Evolutionary conservation across 176 grass and related monocot genomes (phyloP).

Genomic region (Avena sativa): DNA sequence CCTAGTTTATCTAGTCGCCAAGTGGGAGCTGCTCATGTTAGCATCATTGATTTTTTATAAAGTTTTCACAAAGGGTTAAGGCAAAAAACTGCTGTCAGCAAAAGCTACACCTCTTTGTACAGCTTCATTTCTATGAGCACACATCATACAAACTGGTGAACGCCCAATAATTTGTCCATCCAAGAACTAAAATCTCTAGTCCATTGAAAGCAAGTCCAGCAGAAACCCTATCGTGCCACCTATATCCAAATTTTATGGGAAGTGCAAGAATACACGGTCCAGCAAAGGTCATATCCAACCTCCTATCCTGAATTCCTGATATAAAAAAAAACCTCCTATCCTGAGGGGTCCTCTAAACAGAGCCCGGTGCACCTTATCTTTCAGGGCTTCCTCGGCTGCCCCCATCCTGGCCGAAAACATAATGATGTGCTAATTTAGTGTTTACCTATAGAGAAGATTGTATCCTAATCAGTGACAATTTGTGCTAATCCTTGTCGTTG

Average conservation of each 20-base stretch:
- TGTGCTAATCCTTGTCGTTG: not conserved
- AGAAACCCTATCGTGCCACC: not conserved
- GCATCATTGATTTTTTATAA: not conserved
- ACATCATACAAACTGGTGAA: not conserved
- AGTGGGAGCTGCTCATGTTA: slow-evolving; percentile 15
- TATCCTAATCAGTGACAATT: not conserved
- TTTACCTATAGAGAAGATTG: not conserved
- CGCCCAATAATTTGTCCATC: not conserved
- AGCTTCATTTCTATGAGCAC: not conserved
- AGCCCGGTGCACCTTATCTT: not conserved
- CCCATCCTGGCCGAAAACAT: not conserved
- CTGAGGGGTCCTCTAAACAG: not conserved
- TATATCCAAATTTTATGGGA: not conserved
- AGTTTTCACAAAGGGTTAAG: not conserved
- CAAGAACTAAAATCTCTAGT: not conserved
- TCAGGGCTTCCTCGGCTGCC: not conserved
- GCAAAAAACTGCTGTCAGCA: not conserved
- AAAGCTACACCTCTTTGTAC: slow-evolving; percentile 1
- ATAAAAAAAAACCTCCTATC: not conserved
- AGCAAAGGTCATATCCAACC: not conserved
- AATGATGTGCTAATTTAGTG: not conserved
- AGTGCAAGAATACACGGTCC: not conserved
- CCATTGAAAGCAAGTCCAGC: not conserved
- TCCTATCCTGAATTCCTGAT: not conserved
- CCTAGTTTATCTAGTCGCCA: not conserved